Percentiles rank a stretch among this genome's conserved stretches.
These are phyloP conservation scores for Lathyrus oleraceus DNA, from an alignment of 306 rosid genomes.

Conservation along the genomic window DNA sequence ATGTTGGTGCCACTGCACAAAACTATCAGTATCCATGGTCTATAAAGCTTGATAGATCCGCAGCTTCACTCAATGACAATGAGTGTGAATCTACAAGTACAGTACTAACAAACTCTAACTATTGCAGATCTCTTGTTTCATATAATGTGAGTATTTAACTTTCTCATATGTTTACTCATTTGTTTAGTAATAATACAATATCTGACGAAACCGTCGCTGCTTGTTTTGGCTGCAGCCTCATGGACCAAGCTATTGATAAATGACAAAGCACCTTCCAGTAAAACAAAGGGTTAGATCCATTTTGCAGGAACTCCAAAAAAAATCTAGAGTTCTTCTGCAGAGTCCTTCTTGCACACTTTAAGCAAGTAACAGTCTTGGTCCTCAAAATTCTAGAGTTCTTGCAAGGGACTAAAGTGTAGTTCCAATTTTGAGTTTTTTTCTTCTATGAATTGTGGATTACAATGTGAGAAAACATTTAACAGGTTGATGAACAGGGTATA, in stretches of 20 bases:
- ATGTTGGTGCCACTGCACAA: conserved; percentile 64
- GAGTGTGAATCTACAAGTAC: conserved; percentile 86
- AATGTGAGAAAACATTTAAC: conserved; percentile 5
- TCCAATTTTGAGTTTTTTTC: conserved; percentile 21
- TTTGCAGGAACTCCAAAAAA: conserved; percentile 13
- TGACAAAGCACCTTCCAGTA: conserved; percentile 20
- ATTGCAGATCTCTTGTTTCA: conserved; percentile 62
- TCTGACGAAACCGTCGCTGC: conserved; percentile 31
- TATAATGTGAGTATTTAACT: conserved; percentile 58
- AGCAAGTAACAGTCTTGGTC: conserved; percentile 9
- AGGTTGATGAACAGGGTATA: conserved; percentile 32
- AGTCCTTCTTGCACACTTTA: neutral
- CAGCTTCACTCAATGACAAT: conserved; percentile 67
- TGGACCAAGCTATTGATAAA: conserved; percentile 48
- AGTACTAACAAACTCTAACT: conserved; percentile 58
- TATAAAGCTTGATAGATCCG: conserved; percentile 72
- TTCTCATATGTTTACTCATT: conserved; percentile 4
- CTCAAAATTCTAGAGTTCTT: conserved; percentile 13
- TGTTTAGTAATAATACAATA: neutral
- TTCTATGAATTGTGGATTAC: conserved; percentile 30
- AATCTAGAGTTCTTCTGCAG: conserved; percentile 22
- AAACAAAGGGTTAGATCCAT: conserved; percentile 1
- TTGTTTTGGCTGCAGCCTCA: conserved; percentile 54
- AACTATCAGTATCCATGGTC: conserved; percentile 77
- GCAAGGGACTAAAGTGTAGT: conserved; percentile 33